A percentile compares a stretch with the other conserved stretches of the same genome.
phyloP scores from a whole-genome alignment of 2,329 filamentous ascomycete genomes.

The Ophiostoma populinum region DNA sequence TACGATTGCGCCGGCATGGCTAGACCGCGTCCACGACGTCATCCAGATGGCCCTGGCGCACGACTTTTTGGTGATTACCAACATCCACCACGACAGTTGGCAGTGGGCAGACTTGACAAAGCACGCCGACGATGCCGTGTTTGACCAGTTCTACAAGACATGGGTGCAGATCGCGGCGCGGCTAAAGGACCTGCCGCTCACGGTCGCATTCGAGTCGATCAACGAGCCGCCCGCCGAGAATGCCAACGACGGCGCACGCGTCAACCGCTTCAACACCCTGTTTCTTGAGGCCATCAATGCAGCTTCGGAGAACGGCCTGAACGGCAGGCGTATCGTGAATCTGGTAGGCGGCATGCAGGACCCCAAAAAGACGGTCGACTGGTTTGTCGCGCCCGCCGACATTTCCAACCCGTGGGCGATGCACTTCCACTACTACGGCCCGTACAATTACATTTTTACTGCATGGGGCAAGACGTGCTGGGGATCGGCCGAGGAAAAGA shows the following conservation, averaged over 20 bases:
- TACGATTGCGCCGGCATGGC: conserved; percentile 35
- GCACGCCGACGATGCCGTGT: conserved; percentile 30
- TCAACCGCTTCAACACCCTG: conserved; percentile 38
- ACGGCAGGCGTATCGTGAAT: conserved; percentile 35
- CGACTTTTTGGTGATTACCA: conserved; percentile 35
- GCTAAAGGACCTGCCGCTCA: conserved; percentile 34
- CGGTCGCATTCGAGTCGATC: conserved; percentile 39
- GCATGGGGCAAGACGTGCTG: conserved; percentile 42
- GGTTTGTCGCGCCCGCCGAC: conserved; percentile 30
- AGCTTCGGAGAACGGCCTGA: conserved; percentile 26
- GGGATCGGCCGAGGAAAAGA: conserved; percentile 37
- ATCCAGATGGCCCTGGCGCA: conserved; percentile 35
- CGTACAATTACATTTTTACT: conserved; percentile 30
- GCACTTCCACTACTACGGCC: conserved; percentile 45
- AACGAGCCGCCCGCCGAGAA: conserved; percentile 40
- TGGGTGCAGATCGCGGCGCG: conserved; percentile 40
- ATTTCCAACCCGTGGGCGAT: conserved; percentile 40
- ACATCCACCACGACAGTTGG: conserved; percentile 44
- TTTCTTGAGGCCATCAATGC: conserved; percentile 34
- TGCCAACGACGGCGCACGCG: conserved; percentile 27
- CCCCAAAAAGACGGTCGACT: conserved; percentile 32
- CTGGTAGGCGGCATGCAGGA: conserved; percentile 35
- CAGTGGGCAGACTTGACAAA: conserved; percentile 36
- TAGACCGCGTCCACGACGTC: conserved; percentile 39
- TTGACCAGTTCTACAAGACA: conserved; percentile 36